Conservation (phyloP, 331 rosid genomes). For the Saraca asoca region DNA sequence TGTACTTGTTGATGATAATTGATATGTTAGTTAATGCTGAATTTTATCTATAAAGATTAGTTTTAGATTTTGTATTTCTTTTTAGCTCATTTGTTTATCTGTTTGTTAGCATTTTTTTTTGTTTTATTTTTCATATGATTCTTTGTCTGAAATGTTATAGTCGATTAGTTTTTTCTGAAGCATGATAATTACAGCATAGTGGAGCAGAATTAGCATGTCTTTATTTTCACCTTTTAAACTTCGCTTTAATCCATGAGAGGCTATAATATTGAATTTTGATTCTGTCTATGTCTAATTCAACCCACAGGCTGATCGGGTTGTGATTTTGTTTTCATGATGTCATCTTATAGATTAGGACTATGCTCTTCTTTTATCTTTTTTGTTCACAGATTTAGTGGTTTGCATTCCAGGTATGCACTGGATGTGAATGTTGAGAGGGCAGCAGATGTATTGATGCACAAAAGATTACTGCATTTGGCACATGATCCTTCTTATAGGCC, state of each 20-base stretch:
- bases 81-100: not conserved
- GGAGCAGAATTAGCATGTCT: conserved; percentile 17
- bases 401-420: conserved; percentile 73
- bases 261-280: not conserved
- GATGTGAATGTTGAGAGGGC: conserved; percentile 99
- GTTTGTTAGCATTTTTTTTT: not conserved
- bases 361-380: not conserved
- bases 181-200: not conserved
- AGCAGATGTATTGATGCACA: conserved; percentile 93
- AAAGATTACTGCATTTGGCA: conserved; percentile 79
- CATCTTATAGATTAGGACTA: conserved; percentile 23
- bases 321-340: conserved; percentile 18
- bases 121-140: not conserved
- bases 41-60: no score
- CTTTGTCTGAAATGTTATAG: conserved; percentile 1
- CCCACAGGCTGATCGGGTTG: conserved; percentile 11
- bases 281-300: not conserved
- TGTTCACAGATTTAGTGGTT: conserved; percentile 37
- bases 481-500: conserved; percentile 86
- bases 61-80: no score
- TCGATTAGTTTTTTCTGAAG: conserved; percentile 25
- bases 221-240: not conserved
- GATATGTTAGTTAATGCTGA: no score
- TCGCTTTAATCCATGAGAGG: conserved; percentile 2
- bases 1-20: not conserved